Evolutionary conservation across 108 stramenopile genomes (phyloP).

Genomic region (Cyclotella sp.): DNA sequence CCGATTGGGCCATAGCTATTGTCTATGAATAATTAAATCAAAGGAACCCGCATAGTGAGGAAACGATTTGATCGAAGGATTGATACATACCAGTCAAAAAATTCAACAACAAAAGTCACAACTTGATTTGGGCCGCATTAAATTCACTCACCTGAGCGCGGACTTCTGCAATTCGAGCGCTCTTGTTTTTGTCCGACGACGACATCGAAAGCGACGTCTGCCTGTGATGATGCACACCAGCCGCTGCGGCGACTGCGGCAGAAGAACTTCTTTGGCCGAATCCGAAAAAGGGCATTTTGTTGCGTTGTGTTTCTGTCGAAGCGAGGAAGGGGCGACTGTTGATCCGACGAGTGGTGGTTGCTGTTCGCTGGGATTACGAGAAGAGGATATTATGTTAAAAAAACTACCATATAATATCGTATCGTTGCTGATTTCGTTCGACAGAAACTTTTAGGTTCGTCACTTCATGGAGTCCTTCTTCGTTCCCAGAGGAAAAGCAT

Average conservation of each 20-base stretch:
- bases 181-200: slow-evolving; percentile 11
- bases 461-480: too few relatives aligned
- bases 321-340: too few relatives aligned
- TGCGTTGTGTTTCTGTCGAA: background rate
- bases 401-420: too few relatives aligned
- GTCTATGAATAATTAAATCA: background rate
- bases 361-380: too few relatives aligned
- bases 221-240: background rate
- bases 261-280: slow-evolving; percentile 2
- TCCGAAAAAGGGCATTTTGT: slow-evolving; percentile 22
- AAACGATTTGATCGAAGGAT: background rate
- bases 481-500: too few relatives aligned
- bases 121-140: background rate
- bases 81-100: too few relatives aligned
- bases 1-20: slow-evolving; percentile 18
- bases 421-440: too few relatives aligned
- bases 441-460: too few relatives aligned
- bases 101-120: background rate
- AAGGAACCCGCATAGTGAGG: background rate
- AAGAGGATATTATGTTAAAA: too few relatives aligned
- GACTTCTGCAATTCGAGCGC: slow-evolving; percentile 3
- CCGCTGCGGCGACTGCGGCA: slow-evolving; percentile 10
- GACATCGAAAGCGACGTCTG: background rate
- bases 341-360: too few relatives aligned
- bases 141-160: slow-evolving; percentile 1